phyloP scores from a whole-genome alignment of 176 grass and related monocot genomes.

The Oryza australiensis region DNA sequence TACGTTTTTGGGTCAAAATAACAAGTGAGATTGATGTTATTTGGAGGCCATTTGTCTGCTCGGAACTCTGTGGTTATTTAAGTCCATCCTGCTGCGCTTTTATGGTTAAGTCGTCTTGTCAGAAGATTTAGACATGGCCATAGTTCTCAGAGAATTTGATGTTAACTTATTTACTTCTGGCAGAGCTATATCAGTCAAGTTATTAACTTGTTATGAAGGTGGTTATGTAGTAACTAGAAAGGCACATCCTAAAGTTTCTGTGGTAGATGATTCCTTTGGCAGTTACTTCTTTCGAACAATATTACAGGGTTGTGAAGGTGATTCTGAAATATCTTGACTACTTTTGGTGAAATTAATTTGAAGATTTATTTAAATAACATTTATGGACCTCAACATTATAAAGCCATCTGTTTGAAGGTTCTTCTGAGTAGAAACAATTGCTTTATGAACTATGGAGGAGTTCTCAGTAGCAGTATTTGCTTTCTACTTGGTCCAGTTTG shows the following conservation, averaged over 20 bases:
- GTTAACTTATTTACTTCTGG: not conserved
- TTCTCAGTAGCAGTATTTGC: not conserved
- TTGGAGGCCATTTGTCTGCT: not conserved
- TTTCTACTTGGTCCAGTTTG: not conserved
- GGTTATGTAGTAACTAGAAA: not conserved
- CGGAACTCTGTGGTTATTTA: not conserved
- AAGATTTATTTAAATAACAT: not conserved
- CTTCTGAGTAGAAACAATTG: not conserved
- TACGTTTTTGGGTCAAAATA: not conserved
- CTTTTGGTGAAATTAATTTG: not conserved
- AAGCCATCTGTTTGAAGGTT: not conserved
- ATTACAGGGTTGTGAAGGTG: not conserved
- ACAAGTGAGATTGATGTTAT: not conserved
- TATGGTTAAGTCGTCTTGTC: not conserved
- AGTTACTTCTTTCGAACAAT: not conserved
- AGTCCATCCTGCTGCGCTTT: not conserved
- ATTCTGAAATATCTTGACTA: not conserved
- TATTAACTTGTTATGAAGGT: not conserved
- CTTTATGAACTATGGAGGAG: not conserved
- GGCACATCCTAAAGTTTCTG: not conserved
- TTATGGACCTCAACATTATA: not conserved
- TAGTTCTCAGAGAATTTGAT: not conserved
- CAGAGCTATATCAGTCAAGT: not conserved
- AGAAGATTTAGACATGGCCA: not conserved
- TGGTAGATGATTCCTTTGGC: not conserved